Percentiles rank a stretch among this genome's conserved stretches.
phyloP scores from a whole-genome alignment of 2,329 filamentous ascomycete species.

The Ophiostoma sp. region DNA sequence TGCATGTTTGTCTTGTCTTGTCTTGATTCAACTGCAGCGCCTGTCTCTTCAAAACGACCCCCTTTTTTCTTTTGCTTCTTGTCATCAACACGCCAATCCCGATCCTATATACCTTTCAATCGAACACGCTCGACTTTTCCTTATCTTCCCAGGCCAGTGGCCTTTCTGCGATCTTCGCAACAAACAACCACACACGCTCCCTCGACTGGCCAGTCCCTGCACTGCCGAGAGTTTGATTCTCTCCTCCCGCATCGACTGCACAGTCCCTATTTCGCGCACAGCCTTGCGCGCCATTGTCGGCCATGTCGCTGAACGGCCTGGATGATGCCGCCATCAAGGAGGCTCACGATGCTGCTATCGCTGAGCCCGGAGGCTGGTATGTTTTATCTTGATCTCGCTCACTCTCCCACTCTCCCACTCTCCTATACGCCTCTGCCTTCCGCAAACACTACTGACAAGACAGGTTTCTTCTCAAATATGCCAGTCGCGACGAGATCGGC shows the following conservation, averaged over 20 bases:
- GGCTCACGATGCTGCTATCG: slow-evolving; percentile 72
- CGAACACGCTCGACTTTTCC: not conserved
- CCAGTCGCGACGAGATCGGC: slow-evolving; percentile 79
- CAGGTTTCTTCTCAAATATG: slow-evolving; percentile 94
- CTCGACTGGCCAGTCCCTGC: slow-evolving; percentile 11
- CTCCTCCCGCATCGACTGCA: slow-evolving; percentile 9
- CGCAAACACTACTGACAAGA: not conserved
- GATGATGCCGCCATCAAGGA: slow-evolving; percentile 75
- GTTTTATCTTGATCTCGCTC: slow-evolving; percentile 31
- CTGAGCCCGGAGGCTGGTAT: slow-evolving; percentile 92
- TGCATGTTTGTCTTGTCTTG: slow-evolving; percentile 10
- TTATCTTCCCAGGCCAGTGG: slow-evolving; percentile 13
- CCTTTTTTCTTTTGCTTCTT: slow-evolving; percentile 14
- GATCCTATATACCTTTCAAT: not conserved
- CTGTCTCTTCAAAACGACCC: slow-evolving; percentile 1
- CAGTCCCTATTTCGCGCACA: not conserved
- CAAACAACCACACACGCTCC: not conserved
- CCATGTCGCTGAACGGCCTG: slow-evolving; percentile 94
- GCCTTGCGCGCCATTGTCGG: slow-evolving; percentile 14
- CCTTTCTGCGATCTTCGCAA: slow-evolving; percentile 11
- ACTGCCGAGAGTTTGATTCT: slow-evolving; percentile 11
- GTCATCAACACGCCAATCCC: not conserved
- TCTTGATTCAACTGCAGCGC: not conserved
- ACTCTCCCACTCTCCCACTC: not conserved
- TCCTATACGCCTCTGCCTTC: not conserved